These are phyloP conservation scores for Penicillium goetzii DNA, from an alignment of 495 filamentous ascomycete species.

Conservation along the genomic window DNA sequence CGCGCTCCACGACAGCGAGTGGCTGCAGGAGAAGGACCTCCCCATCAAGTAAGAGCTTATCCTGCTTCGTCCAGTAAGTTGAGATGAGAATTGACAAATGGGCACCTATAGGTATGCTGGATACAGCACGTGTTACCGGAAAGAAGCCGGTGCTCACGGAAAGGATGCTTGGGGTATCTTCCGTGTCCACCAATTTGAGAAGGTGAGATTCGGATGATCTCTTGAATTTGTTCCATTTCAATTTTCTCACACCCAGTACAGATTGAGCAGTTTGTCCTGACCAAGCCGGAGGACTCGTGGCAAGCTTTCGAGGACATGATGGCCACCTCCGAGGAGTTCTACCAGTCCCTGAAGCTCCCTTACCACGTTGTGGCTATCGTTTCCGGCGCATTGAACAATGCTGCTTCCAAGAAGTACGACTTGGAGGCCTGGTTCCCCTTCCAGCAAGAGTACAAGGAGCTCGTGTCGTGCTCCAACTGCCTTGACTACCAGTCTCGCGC, in stretches of 20 bases:
- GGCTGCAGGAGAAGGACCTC: constrained; percentile 81
- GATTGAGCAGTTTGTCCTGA: constrained; percentile 93
- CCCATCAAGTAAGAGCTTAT: constrained; percentile 69
- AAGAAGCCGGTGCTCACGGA: constrained; percentile 90
- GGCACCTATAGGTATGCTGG: constrained; percentile 68
- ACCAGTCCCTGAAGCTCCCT: constrained; percentile 83
- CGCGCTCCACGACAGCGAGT: constrained; percentile 90
- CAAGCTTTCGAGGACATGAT: constrained; percentile 94
- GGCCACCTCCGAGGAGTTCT: constrained; percentile 86
- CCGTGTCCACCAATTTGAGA: constrained; percentile 98
- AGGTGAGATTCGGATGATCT: constrained; percentile 52
- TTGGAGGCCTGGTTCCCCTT: constrained; percentile 98
- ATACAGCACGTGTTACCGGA: constrained; percentile 91
- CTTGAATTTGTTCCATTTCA: not conserved
- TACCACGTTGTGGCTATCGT: constrained; percentile 93
- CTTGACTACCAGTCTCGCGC: constrained; percentile 92
- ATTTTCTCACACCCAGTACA: constrained; percentile 25
- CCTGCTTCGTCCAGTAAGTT: not conserved
- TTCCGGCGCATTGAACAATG: constrained; percentile 91
- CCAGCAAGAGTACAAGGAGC: constrained; percentile 95
- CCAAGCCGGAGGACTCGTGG: constrained; percentile 94
- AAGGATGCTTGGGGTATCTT: constrained; percentile 99
- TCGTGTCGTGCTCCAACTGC: constrained; percentile 95
- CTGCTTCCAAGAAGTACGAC: constrained; percentile 92
- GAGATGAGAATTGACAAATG: constrained; percentile 16